These are phyloP conservation scores for Pestalotiopsis sp. DNA, from an alignment of 2,329 filamentous ascomycete species.

Conservation along the genomic window DNA sequence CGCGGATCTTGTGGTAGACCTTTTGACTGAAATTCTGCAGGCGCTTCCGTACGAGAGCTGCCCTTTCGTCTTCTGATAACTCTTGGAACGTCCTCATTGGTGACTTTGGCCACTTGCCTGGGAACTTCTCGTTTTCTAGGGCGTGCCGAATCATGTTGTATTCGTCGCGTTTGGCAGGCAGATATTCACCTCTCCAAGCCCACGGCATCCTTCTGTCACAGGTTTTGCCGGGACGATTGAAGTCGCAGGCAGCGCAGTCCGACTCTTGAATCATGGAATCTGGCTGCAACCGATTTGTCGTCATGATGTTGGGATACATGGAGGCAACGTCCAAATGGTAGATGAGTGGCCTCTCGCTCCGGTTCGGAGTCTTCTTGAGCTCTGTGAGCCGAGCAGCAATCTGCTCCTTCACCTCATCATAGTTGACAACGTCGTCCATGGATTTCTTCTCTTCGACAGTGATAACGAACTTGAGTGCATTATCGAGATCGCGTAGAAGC, in stretches of 20 bases:
- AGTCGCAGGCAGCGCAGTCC: constrained; percentile 95
- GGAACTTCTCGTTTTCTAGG: constrained; percentile 89
- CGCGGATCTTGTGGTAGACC: constrained; percentile 99
- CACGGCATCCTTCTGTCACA: constrained; percentile 93
- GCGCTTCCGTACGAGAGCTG: constrained; percentile 77
- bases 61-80: constrained; percentile 78
- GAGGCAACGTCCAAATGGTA: constrained; percentile 98
- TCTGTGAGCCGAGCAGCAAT: constrained; percentile 70
- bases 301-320: constrained; percentile 99
- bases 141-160: constrained; percentile 99
- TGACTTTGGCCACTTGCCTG: constrained; percentile 71
- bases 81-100: constrained; percentile 78
- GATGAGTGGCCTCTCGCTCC: constrained; percentile 83
- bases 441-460: constrained; percentile 82
- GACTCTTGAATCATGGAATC: constrained; percentile 99
- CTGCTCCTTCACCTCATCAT: constrained; percentile 80
- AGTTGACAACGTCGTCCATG: constrained; percentile 76
- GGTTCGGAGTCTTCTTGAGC: constrained; percentile 80
- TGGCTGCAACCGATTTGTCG: constrained; percentile 93
- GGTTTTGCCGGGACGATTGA: constrained; percentile 95
- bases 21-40: constrained; percentile 94
- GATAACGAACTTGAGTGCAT: constrained; percentile 84
- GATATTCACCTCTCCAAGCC: constrained; percentile 97
- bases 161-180: constrained; percentile 93
- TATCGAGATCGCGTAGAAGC: constrained; percentile 80